Conservation (phyloP, 163 green algal species). For the Smithsoniella earleae region DNA sequence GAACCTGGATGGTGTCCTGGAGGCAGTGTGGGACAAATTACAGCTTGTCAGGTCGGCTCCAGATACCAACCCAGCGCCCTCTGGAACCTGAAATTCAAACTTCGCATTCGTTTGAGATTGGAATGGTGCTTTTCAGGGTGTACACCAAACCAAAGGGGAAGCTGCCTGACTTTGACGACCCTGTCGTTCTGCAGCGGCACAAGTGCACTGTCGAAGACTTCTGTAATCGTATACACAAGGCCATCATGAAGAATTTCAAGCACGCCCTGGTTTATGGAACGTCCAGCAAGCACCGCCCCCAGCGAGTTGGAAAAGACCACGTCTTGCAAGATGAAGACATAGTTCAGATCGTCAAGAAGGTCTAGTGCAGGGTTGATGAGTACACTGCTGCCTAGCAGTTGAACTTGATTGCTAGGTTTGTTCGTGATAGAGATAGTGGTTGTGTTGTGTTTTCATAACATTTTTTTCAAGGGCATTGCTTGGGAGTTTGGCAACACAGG, state of each 20-base stretch:
- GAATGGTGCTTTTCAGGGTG: conserved; percentile 17
- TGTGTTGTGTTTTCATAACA: too few relatives aligned
- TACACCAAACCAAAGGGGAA: conserved; percentile 47
- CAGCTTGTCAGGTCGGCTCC: conserved; percentile 45
- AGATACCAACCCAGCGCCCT: background rate
- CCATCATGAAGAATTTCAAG: conserved; percentile 37
- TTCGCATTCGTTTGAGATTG: background rate
- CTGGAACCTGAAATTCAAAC: background rate
- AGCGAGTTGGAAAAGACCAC: conserved; percentile 80
- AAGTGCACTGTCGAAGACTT: conserved; percentile 87
- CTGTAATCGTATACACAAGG: conserved; percentile 85
- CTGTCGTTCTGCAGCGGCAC: conserved; percentile 56
- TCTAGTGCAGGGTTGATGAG: too few relatives aligned
- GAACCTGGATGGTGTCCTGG: conserved; percentile 95
- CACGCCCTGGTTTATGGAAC: conserved; percentile 92
- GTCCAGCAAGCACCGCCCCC: conserved; percentile 79
- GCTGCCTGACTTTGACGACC: conserved; percentile 94
- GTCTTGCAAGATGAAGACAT: conserved; percentile 88
- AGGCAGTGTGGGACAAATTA: conserved; percentile 93
- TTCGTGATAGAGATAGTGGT: too few relatives aligned
- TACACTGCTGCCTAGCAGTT: too few relatives aligned
- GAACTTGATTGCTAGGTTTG: too few relatives aligned
- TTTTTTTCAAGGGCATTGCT: too few relatives aligned
- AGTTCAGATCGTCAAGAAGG: conserved; percentile 42
- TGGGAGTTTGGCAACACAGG: too few relatives aligned